phyloP scores from a whole-genome alignment of 768 basidiomycete species.

The Agaricus subrufescens region DNA sequence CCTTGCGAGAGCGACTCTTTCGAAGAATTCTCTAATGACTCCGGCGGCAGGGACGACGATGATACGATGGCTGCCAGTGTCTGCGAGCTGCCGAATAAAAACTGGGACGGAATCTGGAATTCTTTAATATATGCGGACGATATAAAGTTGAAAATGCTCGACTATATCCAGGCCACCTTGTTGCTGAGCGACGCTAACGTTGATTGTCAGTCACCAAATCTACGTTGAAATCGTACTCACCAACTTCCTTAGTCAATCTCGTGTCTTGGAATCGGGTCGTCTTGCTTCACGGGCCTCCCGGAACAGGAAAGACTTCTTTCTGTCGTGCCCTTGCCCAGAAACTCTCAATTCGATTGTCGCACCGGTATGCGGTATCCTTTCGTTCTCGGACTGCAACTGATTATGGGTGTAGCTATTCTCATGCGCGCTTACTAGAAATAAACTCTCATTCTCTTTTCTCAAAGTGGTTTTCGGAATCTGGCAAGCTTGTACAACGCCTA shows the following conservation, averaged over 20 bases:
- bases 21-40: conserved; percentile 67
- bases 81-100: conserved; percentile 78
- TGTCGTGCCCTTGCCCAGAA: conserved; percentile 96
- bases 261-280: conserved; percentile 96
- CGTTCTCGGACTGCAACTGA: background rate
- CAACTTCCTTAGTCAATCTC: conserved; percentile 62
- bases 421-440: conserved; percentile 89
- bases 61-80: conserved; percentile 86
- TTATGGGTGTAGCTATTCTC: conserved; percentile 57
- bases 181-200: conserved; percentile 87
- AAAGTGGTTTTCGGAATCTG: conserved; percentile 99
- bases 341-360: conserved; percentile 82
- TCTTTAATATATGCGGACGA: conserved; percentile 80
- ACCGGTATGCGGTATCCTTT: conserved; percentile 46
- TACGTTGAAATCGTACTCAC: background rate
- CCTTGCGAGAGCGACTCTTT: conserved; percentile 62
- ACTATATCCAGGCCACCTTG: conserved; percentile 93
- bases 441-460: conserved; percentile 98
- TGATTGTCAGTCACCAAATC: conserved; percentile 49
- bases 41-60: conserved; percentile 59
- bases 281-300: conserved; percentile 92
- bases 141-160: conserved; percentile 83
- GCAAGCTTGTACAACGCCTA: conserved; percentile 92
- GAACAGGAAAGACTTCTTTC: conserved; percentile 95
- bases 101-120: conserved; percentile 92